Evolutionary conservation across 2,329 filamentous ascomycete genomes (phyloP), one percentile per base, ranked within the genome.

Genomic region (Monosporascus cannonballus): DNA sequence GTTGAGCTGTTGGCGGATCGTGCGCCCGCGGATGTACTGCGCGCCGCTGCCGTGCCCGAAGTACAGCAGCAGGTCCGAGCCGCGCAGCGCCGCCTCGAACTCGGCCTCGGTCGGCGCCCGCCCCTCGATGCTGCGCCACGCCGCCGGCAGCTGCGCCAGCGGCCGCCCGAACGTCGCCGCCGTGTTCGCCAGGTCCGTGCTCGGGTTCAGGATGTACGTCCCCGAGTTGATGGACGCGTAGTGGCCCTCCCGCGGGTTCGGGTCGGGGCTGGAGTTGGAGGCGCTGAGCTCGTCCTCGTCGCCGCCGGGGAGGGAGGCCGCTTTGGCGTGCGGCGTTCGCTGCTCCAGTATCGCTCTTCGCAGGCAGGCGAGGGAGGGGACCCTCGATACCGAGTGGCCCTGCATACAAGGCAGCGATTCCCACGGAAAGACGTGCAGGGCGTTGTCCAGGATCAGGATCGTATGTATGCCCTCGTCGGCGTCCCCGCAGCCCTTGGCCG

Each of bases 11-110:
- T 84, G 85, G 51, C 90, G 87, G 59, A 99, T 84, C 1, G 89
- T 89, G 60, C 90, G 84, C 14, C 88, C 85, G 30, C 92, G 87
- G 53, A 99, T 90, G 70, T 96, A 99, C 70, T 99, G 94, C 27
- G 90, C 89, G 22, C 93, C 94, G 59, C 89, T 93, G 55, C 94
- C 94, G 72, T 99, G 94, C 1, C 94, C 94, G 69, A 99, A 97
- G 74, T 99, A 99, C 11, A 99, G 78, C 24, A 96, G 75, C 2
- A 96, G 74, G 53, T 90, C 85, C 18, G 84, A 85, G 0, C 76
- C 70, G 47, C 81, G 74, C 8, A 99, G 78, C 0, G 81, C 81
- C 0, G 72, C 63, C 57, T 86, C 84, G 68, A 97, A 93, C 56
- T 95, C 89, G 3, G 79, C 71, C 67, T 97, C 93, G 0, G 78